Evolutionary conservation across 116 monocot genomes (phyloP), one percentile per base, ranked within the genome.

Genomic region (Zostera marina): DNA sequence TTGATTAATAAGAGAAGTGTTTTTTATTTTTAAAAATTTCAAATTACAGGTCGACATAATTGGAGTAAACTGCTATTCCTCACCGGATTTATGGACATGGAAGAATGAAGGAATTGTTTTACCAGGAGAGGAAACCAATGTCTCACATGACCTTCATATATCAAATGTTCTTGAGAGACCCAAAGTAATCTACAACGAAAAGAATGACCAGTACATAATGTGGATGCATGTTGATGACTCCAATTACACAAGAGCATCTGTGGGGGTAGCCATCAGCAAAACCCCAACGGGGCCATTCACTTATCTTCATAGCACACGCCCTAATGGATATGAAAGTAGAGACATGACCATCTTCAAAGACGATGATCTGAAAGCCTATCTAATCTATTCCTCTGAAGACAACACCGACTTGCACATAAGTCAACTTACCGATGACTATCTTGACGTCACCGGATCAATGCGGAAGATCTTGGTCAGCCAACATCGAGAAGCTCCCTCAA

Each of bases 291-390:
- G 96, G 0, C 96, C 96, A 17, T 96, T 96, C 39, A 42, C 60
- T 24, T 89, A 88, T 61, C 75, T 96, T 19, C 73, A 78, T 54
- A 88, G 85, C 72, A 74, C 65, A 53, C 77, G 72, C 0, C 96
- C 89, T 1, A 89, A 96, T 17, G 72, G 74, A 7, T 89, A 56
- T 7, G 89, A 96, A 8, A 96, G 89, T 54, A 71, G 89, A 42
- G 96, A 89, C 46, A 89, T 89, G 89, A 96, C 96, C 5, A 48
- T 89, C 58, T 96, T 96, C 73, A 85, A 96, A 64, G 96, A 96
- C 47, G 82, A 88, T 17, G 80, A 96, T 45, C 58, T 69, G 45
- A 70, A 58, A 38, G 85, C 96, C 47, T 89, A 88, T 63, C 66
- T 96, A n/a, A 59, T 89, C 60, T 96, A 96, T 46, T 96, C 96